A percentile compares a stretch with the other conserved stretches of the same genome.
Conservation (phyloP, 1,284 basidiomycete species). For the Ganoderma boninense region DNA sequence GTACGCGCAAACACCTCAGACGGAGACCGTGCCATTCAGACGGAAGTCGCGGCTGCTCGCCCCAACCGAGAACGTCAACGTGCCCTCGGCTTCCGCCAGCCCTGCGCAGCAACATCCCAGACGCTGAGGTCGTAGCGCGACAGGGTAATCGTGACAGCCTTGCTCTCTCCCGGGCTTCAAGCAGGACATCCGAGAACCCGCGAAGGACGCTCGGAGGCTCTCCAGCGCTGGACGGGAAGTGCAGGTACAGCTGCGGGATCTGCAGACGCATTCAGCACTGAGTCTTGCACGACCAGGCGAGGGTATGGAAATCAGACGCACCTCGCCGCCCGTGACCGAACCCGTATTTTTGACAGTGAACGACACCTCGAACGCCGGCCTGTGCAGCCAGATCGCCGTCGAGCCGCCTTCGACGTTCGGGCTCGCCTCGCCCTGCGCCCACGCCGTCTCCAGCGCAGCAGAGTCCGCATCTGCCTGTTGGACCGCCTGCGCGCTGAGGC, state of each 20-base stretch:
- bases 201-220: constrained; percentile 57
- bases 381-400: constrained; percentile 70
- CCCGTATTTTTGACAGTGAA: constrained; percentile 72
- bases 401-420: constrained; percentile 60
- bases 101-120: constrained; percentile 57
- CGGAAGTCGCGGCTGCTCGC: constrained; percentile 59
- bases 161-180: constrained; percentile 46
- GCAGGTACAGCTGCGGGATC: constrained; percentile 57
- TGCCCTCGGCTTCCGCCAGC: constrained; percentile 58
- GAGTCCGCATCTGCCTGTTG: constrained; percentile 43
- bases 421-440: constrained; percentile 61
- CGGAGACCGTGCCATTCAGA: constrained; percentile 35
- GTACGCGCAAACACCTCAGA: constrained; percentile 21
- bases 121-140: constrained; percentile 54
- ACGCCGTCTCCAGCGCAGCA: constrained; percentile 51
- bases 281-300: no score
- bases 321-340: constrained; percentile 59
- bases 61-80: constrained; percentile 56
- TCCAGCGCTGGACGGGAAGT: constrained; percentile 47
- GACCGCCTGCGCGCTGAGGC: constrained; percentile 56
- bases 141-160: constrained; percentile 47
- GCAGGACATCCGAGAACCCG: constrained; percentile 55
- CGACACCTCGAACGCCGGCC: constrained; percentile 63
- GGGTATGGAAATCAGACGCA: constrained; percentile 36
- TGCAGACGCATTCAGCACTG: constrained; percentile 18